Evolutionary conservation across 305 asterid genomes (phyloP), one percentile per base, ranked within the genome.

Genomic region (Rubia occidens): DNA sequence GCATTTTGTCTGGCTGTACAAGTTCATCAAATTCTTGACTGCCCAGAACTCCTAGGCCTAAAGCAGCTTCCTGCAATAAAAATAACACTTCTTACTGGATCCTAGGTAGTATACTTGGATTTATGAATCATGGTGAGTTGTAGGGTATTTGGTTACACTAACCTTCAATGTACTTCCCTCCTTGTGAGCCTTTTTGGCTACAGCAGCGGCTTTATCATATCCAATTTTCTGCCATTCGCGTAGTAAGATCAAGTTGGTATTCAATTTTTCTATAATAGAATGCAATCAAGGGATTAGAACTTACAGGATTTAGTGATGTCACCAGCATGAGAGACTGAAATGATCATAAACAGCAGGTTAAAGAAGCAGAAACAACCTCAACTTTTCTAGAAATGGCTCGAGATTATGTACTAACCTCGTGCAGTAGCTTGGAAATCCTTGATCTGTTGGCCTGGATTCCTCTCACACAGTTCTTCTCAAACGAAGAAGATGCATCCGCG

Each of bases 271-370:
- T 1, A 29, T 2, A 11, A 47, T 11, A 13, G n/a, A 47, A 9
- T 2, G 0, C 53, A 44, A 11, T 14, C 0, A 18, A 49, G 8
- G n/a, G 14, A 3, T 4, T 15, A 1, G 8, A 17, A 49, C 89
- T 84, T 86, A 93, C 98, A 2, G 96, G 98, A 77, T 87, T 90
- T 76, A 90, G 82, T 60, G 96, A 87, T 59, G 97, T 90, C 69
- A 93, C 96, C 0, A 93, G 95, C 98, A 93, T 90, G 83, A 93
- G 97, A 3, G 97, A 93, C 98, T 93, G 96, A n/a, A 85, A 78
- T 78, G 66, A 64, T 60, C 60, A 69, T 21, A 40, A 37, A 68
- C 73, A 70, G 71, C 32, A 55, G 29, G 63, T 58, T 20, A 67
- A 20, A 75, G 72, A 45, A 68, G 9, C 20, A 15, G 5, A 40